phyloP scores from a whole-genome alignment of 495 filamentous ascomycete genomes.

The Rhizodiscina lignyota region DNA sequence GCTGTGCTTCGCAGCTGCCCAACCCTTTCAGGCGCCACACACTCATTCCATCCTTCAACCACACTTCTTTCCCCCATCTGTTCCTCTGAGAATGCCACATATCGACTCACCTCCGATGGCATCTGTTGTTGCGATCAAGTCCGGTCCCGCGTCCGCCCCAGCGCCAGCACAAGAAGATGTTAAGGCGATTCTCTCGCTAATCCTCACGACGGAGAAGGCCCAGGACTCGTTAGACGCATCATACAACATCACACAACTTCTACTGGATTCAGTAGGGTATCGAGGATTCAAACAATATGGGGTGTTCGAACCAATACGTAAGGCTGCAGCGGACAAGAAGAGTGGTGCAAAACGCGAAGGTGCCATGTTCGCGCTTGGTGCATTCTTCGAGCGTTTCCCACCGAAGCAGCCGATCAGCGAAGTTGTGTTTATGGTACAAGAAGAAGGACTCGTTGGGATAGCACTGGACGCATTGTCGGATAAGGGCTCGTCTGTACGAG shows the following conservation, averaged over 20 bases:
- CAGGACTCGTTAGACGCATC: conserved; percentile 73
- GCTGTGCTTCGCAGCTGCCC: no score
- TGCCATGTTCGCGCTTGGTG: conserved; percentile 87
- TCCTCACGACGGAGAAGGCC: conserved; percentile 70
- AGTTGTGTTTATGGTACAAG: conserved; percentile 60
- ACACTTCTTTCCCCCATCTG: no score
- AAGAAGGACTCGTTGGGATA: conserved; percentile 52
- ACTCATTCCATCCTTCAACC: no score
- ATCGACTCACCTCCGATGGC: conserved; percentile 39
- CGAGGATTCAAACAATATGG: conserved; percentile 60
- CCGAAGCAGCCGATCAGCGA: conserved; percentile 63
- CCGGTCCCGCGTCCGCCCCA: conserved; percentile 32
- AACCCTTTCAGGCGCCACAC: no score
- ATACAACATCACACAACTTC: conserved; percentile 64
- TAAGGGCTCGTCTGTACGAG: conserved; percentile 74
- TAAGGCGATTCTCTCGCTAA: conserved; percentile 47
- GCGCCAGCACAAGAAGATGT: conserved; percentile 60
- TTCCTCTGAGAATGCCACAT: no score
- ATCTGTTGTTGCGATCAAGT: conserved; percentile 43
- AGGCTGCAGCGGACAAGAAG: conserved; percentile 90
- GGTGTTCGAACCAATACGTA: conserved; percentile 54
- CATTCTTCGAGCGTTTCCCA: conserved; percentile 80
- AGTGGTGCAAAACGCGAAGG: conserved; percentile 72
- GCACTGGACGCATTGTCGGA: conserved; percentile 80
- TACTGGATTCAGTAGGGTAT: conserved; percentile 63